Percentiles rank a stretch among this genome's conserved stretches.
Evolutionary conservation across 805 yeast genomes (phyloP).

Genomic region (Dipodascus geniculatus): DNA sequence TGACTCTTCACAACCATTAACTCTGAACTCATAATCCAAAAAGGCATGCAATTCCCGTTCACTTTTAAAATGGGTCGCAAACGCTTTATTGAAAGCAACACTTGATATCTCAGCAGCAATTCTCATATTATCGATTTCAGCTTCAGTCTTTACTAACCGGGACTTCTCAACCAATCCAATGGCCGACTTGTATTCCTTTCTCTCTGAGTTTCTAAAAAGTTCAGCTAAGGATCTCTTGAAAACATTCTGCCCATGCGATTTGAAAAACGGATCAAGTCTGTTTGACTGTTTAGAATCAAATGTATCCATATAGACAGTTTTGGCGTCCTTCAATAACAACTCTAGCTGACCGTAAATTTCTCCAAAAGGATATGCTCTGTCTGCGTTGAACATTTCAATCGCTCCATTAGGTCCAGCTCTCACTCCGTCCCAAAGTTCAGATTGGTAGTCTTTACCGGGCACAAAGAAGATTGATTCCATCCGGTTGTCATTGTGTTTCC

Average conservation of each 20-base stretch:
- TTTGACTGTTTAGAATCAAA: slow-evolving; percentile 4
- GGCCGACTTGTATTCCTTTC: slow-evolving; percentile 9
- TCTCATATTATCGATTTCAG: slow-evolving; percentile 71
- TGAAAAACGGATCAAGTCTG: slow-evolving; percentile 9
- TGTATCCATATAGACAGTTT: slow-evolving; percentile 10
- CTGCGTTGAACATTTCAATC: slow-evolving; percentile 77
- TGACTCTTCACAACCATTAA: slow-evolving; percentile 79
- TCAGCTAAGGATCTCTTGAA: slow-evolving; percentile 5
- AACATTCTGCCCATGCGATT: slow-evolving; percentile 4
- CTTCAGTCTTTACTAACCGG: slow-evolving; percentile 61
- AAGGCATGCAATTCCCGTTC: slow-evolving; percentile 74
- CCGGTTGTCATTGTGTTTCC: slow-evolving; percentile 32
- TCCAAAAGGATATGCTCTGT: slow-evolving; percentile 45
- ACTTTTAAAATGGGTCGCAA: slow-evolving; percentile 42
- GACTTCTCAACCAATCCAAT: slow-evolving; percentile 15
- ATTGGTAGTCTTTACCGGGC: slow-evolving; percentile 64
- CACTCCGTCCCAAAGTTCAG: slow-evolving; percentile 93
- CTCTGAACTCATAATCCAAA: slow-evolving; percentile 69
- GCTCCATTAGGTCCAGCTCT: slow-evolving; percentile 83
- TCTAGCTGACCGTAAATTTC: slow-evolving; percentile 12
- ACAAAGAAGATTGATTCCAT: slow-evolving; percentile 67
- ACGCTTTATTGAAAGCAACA: slow-evolving; percentile 74
- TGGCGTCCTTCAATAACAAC: slow-evolving; percentile 2
- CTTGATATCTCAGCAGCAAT: slow-evolving; percentile 75
- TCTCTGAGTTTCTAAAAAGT: neutral